A percentile compares a stretch with the other conserved stretches of the same genome.
Conservation (phyloP, 805 yeast species). For the Hanseniaspora valbyensis region DNA sequence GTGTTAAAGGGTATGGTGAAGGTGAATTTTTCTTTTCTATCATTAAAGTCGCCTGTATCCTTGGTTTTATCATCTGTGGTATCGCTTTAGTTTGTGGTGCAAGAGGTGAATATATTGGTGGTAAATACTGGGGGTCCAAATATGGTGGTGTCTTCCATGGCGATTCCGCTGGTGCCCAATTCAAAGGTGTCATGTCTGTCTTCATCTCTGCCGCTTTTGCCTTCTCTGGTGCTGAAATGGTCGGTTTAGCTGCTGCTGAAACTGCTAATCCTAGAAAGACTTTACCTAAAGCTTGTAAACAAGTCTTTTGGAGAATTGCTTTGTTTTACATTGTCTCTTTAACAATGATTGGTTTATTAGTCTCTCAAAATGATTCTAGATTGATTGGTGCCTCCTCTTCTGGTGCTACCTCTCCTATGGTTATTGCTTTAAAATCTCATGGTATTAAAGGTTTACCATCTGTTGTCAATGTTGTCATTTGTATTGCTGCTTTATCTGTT, state of each 20-base stretch:
- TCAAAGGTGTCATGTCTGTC: constrained; percentile 44
- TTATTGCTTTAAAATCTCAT: constrained; percentile 53
- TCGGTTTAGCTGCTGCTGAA: constrained; percentile 44
- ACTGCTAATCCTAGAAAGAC: constrained; percentile 37
- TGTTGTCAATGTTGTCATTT: constrained; percentile 55
- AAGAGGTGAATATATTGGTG: constrained; percentile 39
- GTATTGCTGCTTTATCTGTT: constrained; percentile 56
- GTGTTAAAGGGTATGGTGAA: constrained; percentile 46
- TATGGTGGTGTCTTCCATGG: constrained; percentile 49
- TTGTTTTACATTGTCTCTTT: constrained; percentile 39
- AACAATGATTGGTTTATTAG: constrained; percentile 37
- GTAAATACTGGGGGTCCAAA: constrained; percentile 35
- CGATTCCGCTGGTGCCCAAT: constrained; percentile 29
- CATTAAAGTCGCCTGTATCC: constrained; percentile 39
- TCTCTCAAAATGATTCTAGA: constrained; percentile 36
- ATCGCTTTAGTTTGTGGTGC: constrained; percentile 40
- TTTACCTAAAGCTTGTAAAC: constrained; percentile 43
- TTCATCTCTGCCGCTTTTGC: constrained; percentile 48
- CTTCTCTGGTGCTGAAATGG: constrained; percentile 43
- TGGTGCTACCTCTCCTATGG: constrained; percentile 67
- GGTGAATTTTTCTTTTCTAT: constrained; percentile 43
- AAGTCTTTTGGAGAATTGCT: constrained; percentile 46
- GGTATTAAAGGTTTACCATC: constrained; percentile 56
- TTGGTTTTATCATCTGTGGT: constrained; percentile 46
- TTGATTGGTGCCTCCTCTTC: constrained; percentile 40